phyloP scores from a whole-genome alignment of 306 rosid genomes.

The Glycyrrhiza uralensis region DNA sequence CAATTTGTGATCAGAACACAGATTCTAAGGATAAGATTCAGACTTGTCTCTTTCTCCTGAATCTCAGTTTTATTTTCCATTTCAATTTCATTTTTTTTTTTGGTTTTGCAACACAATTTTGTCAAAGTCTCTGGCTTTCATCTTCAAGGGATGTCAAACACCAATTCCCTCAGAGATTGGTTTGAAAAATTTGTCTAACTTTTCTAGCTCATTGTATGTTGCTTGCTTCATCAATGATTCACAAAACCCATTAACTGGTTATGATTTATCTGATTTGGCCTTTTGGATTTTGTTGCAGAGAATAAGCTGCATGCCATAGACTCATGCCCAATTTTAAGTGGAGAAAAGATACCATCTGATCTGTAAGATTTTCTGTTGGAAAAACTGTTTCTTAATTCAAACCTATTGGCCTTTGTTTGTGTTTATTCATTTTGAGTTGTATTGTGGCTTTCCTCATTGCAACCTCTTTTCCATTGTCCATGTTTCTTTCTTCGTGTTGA shows the following conservation, averaged over 20 bases:
- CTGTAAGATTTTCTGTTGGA: slow-evolving; percentile 33
- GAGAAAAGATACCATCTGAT: slow-evolving; percentile 1
- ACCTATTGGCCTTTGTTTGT: not conserved
- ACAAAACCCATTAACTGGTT: not conserved
- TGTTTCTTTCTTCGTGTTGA: not conserved
- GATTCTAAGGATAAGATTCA: not conserved
- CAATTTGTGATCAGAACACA: slow-evolving; percentile 4
- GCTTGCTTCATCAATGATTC: not conserved
- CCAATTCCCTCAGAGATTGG: slow-evolving; percentile 4
- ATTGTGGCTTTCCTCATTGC: not conserved
- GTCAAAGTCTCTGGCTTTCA: not conserved
- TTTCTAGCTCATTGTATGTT: not conserved
- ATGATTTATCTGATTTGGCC: not conserved
- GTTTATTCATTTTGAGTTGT: slow-evolving; percentile 8
- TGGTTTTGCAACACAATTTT: not conserved
- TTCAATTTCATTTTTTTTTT: not conserved
- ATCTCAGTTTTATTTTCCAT: not conserved
- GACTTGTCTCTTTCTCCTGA: not conserved
- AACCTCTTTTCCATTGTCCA: not conserved
- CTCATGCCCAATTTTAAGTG: not conserved
- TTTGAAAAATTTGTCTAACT: not conserved
- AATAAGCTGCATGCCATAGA: slow-evolving; percentile 18
- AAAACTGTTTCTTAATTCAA: not conserved
- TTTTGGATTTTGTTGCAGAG: slow-evolving; percentile 24
- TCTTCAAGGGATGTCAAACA: not conserved